phyloP scores from a whole-genome alignment of 169 alveolate species.

The Perkinsus chesapeaki region DNA sequence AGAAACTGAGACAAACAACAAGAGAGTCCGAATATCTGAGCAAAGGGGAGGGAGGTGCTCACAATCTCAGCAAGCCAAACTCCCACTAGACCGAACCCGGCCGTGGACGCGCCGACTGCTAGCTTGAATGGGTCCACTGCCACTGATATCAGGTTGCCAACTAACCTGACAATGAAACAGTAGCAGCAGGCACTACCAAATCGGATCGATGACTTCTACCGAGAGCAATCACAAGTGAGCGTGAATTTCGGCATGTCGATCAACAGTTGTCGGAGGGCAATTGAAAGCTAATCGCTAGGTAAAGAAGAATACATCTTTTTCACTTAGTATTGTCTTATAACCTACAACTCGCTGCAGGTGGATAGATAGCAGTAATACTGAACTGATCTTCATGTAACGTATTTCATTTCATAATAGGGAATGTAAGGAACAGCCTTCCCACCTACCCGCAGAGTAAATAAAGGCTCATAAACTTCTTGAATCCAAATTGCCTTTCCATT shows the following conservation, averaged over 20 bases:
- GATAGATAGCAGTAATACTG: no score
- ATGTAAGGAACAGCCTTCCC: no score
- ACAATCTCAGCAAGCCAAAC: constrained; percentile 35
- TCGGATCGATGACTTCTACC: constrained; percentile 1
- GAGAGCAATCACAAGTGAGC: not conserved
- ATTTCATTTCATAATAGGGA: no score
- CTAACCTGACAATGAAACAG: constrained; percentile 11
- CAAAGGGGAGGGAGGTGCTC: not conserved
- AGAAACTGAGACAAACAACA: not conserved
- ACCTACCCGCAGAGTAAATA: constrained; percentile 4
- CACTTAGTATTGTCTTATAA: no score
- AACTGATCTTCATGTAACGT: no score
- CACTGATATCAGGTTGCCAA: constrained; percentile 39
- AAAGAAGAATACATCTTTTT: no score
- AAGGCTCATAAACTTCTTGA: constrained; percentile 7
- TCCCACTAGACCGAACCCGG: constrained; percentile 43
- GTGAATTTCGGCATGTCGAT: no score
- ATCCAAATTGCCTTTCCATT: not conserved
- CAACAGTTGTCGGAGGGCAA: no score
- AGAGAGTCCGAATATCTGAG: not conserved
- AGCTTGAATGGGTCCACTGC: constrained; percentile 39
- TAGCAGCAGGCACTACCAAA: constrained; percentile 7
- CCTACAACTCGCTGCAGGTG: no score
- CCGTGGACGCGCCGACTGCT: constrained; percentile 46
- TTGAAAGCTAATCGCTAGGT: no score